Evolutionary conservation across 2,329 filamentous ascomycete genomes (phyloP).

Genomic region (Nemania abortiva): DNA sequence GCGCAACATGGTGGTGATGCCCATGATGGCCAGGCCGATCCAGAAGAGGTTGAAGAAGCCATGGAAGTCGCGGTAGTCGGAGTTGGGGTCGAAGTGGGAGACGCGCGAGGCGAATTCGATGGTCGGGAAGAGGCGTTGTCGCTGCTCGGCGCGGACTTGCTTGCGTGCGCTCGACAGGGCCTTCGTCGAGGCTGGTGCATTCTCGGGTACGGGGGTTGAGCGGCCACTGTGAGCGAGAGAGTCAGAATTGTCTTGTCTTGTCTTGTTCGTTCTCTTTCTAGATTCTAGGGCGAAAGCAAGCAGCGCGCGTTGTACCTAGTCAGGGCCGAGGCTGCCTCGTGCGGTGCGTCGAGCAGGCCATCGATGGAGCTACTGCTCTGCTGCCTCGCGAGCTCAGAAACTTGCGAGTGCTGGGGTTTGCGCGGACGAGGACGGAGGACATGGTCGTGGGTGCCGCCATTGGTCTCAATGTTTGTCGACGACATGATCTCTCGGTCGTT

Average conservation of each 20-base stretch:
- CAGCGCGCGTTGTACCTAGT: slow-evolving; percentile 57
- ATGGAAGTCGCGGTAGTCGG: slow-evolving; percentile 92
- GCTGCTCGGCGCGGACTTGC: slow-evolving; percentile 83
- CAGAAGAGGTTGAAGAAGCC: slow-evolving; percentile 99
- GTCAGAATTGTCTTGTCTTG: slow-evolving; percentile 36
- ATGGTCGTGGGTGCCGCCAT: slow-evolving; percentile 53
- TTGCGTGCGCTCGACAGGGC: slow-evolving; percentile 87
- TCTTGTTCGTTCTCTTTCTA: slow-evolving; percentile 16
- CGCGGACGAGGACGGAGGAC: slow-evolving; percentile 63
- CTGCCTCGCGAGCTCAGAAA: slow-evolving; percentile 59
- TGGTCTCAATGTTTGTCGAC: slow-evolving; percentile 46
- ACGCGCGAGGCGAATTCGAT: slow-evolving; percentile 91
- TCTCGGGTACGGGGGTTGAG: slow-evolving; percentile 85
- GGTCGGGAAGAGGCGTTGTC: slow-evolving; percentile 88
- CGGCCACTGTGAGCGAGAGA: slow-evolving; percentile 69
- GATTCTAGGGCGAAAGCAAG: background rate
- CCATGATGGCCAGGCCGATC: slow-evolving; percentile 97
- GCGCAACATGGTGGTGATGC: slow-evolving; percentile 90
- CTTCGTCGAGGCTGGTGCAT: slow-evolving; percentile 92
- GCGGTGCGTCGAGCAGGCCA: slow-evolving; percentile 53
- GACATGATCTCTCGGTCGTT: slow-evolving; percentile 38
- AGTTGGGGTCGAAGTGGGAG: slow-evolving; percentile 93
- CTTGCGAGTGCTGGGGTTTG: slow-evolving; percentile 62
- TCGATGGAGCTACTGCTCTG: slow-evolving; percentile 56
- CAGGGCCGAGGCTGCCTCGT: slow-evolving; percentile 56